These are phyloP conservation scores for Ustilago cynodontis DNA, from an alignment of 1,284 basidiomycete species.

Conservation along the genomic window DNA sequence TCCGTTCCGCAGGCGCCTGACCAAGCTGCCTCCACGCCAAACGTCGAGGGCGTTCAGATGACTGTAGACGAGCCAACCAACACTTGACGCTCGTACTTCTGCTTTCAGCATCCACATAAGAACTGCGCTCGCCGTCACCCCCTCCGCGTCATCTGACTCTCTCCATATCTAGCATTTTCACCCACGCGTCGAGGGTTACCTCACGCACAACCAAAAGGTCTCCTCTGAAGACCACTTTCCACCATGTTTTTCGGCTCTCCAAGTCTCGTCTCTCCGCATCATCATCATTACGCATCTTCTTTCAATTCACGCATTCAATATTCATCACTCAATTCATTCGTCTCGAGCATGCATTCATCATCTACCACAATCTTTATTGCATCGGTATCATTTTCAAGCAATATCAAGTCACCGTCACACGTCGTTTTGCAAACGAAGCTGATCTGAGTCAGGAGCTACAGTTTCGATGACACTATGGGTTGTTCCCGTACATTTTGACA, in stretches of 20 bases:
- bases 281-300: conserved; percentile 15
- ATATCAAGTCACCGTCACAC: no score
- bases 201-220: conserved; percentile 24
- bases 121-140: no score
- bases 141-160: no score
- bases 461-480: no score
- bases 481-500: no score
- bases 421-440: no score
- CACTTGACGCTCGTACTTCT: not conserved
- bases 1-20: not conserved
- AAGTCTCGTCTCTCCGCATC: not conserved
- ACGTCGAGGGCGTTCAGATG: not conserved
- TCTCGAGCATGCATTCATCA: conserved; percentile 8
- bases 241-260: not conserved
- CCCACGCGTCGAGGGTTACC: not conserved
- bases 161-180: not conserved
- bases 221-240: conserved; percentile 5
- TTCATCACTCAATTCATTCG: not conserved
- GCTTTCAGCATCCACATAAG: not conserved
- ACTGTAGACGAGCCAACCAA: not conserved
- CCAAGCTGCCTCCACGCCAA: not conserved
- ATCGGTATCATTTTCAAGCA: not conserved
- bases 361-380: conserved; percentile 7
- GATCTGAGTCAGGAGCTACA: no score
- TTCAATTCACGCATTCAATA: not conserved